These are phyloP conservation scores for Scedosporium apiospermum DNA, from an alignment of 2,329 filamentous ascomycete genomes.

Conservation along the genomic window DNA sequence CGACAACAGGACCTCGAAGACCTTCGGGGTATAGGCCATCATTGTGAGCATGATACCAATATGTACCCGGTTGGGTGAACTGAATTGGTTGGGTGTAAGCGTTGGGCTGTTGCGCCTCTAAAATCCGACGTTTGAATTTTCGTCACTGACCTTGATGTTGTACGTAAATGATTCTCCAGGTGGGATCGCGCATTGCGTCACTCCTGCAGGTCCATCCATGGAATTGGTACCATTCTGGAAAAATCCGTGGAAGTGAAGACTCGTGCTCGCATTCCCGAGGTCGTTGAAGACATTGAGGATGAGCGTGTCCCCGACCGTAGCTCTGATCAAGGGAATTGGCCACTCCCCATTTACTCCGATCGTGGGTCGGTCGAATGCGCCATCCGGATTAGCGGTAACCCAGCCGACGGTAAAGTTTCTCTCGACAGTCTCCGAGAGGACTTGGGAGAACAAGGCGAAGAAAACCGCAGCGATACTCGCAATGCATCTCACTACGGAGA, in stretches of 20 bases:
- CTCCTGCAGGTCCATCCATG: constrained; percentile 61
- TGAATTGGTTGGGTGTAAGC: not conserved
- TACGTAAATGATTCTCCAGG: constrained; percentile 59
- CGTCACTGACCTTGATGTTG: constrained; percentile 49
- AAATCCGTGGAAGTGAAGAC: constrained; percentile 62
- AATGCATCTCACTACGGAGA: not conserved
- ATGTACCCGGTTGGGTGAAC: constrained; percentile 56
- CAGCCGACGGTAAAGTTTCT: constrained; percentile 63
- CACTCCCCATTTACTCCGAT: constrained; percentile 71
- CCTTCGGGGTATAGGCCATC: constrained; percentile 63
- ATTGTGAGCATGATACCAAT: constrained; percentile 70
- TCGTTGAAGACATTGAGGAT: constrained; percentile 49
- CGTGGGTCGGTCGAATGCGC: constrained; percentile 49
- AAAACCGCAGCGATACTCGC: constrained; percentile 6
- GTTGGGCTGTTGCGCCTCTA: not conserved
- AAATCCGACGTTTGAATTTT: no score
- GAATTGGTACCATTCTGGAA: constrained; percentile 57
- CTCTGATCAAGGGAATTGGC: constrained; percentile 60
- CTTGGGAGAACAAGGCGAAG: constrained; percentile 12
- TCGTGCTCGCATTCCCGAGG: constrained; percentile 53
- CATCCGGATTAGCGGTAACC: constrained; percentile 65
- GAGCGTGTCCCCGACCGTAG: constrained; percentile 51
- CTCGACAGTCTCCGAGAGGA: constrained; percentile 36
- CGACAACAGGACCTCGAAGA: constrained; percentile 52
- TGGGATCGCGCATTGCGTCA: constrained; percentile 58